Percentiles rank a stretch among this genome's conserved stretches.
Conservation (phyloP, 208 protist species). For the Vickermania spadyakhi region DNA sequence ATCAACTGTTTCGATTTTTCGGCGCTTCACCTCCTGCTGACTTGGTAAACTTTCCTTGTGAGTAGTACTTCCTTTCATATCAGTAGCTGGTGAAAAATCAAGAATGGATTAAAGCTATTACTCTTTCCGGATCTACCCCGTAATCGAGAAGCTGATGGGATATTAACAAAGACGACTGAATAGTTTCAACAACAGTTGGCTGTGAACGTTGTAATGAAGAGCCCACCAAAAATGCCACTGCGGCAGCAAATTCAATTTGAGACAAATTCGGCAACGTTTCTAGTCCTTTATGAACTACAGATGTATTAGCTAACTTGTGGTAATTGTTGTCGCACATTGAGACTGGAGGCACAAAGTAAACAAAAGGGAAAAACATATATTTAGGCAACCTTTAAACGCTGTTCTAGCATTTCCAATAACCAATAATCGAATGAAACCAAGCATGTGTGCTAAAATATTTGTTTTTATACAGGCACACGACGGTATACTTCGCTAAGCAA, state of each 20-base stretch:
- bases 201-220: not conserved
- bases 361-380: too few relatives aligned
- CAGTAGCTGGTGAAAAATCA: not conserved
- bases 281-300: too few relatives aligned
- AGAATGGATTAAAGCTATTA: not conserved
- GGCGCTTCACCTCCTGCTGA: not conserved
- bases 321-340: too few relatives aligned
- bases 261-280: too few relatives aligned
- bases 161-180: not conserved
- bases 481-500: conserved; percentile 58
- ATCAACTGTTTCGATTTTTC: not conserved
- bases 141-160: not conserved
- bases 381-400: too few relatives aligned
- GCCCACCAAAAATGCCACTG: not conserved
- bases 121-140: not conserved
- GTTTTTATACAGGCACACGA: conserved; percentile 32
- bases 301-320: too few relatives aligned
- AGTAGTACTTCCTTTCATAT: not conserved
- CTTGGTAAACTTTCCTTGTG: not conserved
- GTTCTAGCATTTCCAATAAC: too few relatives aligned
- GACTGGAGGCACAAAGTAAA: too few relatives aligned
- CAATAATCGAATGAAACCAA: too few relatives aligned
- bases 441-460: too few relatives aligned
- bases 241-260: not conserved
- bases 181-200: not conserved